Evolutionary conservation across 1,284 basidiomycete genomes (phyloP).

Genomic region (Nidula niveotomentosa): DNA sequence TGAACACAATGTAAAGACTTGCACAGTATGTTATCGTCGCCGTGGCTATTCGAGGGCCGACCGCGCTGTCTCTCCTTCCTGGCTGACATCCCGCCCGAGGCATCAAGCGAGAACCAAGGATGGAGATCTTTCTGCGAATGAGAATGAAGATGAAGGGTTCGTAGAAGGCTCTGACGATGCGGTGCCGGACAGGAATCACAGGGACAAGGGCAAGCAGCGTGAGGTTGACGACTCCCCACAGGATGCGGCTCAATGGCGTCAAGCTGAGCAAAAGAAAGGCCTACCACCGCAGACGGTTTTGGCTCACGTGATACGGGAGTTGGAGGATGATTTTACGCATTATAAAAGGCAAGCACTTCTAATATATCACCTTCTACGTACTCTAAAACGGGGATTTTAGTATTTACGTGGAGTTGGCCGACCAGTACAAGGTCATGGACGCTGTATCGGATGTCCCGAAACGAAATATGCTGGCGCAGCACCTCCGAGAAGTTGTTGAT

Average conservation of each 20-base stretch:
- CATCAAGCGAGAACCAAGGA: no score
- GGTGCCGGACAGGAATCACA: conserved; percentile 8
- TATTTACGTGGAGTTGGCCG: conserved; percentile 84
- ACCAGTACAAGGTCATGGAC: conserved; percentile 88
- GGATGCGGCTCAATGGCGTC: conserved; percentile 22
- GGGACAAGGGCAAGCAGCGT: conserved; percentile 24
- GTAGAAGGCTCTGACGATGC: conserved; percentile 44
- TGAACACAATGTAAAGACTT: conserved; percentile 67
- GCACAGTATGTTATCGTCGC: conserved; percentile 57
- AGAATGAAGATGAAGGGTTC: conserved; percentile 41
- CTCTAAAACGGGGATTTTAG: conserved; percentile 36
- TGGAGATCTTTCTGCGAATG: background rate
- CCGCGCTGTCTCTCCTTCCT: no score
- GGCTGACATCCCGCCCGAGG: no score
- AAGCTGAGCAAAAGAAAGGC: conserved; percentile 31
- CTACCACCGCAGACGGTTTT: conserved; percentile 84
- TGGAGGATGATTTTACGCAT: conserved; percentile 90
- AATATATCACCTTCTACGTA: background rate
- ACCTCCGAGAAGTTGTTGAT: conserved; percentile 88
- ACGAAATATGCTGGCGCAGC: conserved; percentile 79
- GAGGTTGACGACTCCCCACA: conserved; percentile 21
- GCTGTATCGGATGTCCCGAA: conserved; percentile 77
- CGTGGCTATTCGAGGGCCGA: no score
- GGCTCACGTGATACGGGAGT: conserved; percentile 73
- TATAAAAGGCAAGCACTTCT: conserved; percentile 71